These are phyloP conservation scores for Lagerstroemia speciosa DNA, from an alignment of 345 rosid species.

Conservation along the genomic window DNA sequence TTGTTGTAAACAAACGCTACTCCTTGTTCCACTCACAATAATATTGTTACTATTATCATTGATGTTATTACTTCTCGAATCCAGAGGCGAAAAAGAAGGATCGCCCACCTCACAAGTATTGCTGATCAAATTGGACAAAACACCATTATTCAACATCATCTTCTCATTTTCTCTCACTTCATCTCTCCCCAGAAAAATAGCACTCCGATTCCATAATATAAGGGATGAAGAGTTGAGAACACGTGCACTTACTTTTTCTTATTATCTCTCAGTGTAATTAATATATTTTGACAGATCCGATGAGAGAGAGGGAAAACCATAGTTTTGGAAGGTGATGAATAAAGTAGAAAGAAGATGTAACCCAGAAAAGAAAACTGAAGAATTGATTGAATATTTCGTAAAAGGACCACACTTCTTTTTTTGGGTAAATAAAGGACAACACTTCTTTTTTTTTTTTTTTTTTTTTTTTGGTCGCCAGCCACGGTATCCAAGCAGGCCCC, in stretches of 20 bases:
- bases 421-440: too few relatives aligned
- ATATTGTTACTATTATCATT: slow-evolving; percentile 1
- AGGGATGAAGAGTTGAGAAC: too few relatives aligned
- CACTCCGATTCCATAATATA: too few relatives aligned
- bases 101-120: slow-evolving; percentile 65
- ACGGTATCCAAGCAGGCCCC: too few relatives aligned
- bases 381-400: background rate
- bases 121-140: slow-evolving; percentile 58
- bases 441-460: too few relatives aligned
- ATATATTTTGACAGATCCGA: background rate
- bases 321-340: slow-evolving; percentile 22
- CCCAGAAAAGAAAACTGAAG: slow-evolving; percentile 4
- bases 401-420: background rate
- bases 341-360: slow-evolving; percentile 17
- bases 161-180: slow-evolving; percentile 1
- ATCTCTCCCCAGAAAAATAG: background rate
- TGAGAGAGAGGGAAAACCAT: slow-evolving; percentile 26
- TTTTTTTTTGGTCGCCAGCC: too few relatives aligned
- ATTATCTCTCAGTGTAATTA: background rate
- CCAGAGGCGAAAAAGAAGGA: slow-evolving; percentile 32
- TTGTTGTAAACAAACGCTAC: too few relatives aligned
- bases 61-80: slow-evolving; percentile 29
- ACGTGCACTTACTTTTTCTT: background rate
- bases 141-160: slow-evolving; percentile 33
- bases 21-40: too few relatives aligned